phyloP scores from a whole-genome alignment of 2,329 filamentous ascomycete genomes.

The Alternaria gansuensis region DNA sequence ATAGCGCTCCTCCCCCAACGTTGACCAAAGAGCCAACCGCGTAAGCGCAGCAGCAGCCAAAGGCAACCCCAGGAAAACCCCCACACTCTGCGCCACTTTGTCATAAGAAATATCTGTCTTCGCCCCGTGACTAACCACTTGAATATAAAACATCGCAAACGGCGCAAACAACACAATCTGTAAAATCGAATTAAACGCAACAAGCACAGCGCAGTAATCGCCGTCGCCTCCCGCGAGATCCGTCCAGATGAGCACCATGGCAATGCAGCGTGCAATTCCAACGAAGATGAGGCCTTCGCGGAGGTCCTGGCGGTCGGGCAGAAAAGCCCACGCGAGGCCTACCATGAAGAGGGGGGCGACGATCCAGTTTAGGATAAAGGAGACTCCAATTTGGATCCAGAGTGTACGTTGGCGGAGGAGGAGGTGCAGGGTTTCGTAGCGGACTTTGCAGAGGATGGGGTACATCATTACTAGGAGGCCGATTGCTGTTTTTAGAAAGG shows the following conservation, averaged over 20 bases:
- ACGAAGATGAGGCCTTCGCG: constrained; percentile 79
- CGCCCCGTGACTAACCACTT: constrained; percentile 67
- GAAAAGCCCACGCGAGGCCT: constrained; percentile 69
- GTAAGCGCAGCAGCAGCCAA: constrained; percentile 82
- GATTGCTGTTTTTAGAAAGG: constrained; percentile 63
- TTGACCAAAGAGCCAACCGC: constrained; percentile 66
- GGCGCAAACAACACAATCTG: constrained; percentile 61
- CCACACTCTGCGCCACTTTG: constrained; percentile 79
- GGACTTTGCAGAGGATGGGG: constrained; percentile 87
- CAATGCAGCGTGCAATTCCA: constrained; percentile 84
- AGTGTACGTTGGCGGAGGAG: constrained; percentile 68
- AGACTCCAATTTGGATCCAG: constrained; percentile 83
- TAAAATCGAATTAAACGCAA: constrained; percentile 59
- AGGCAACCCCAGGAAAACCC: constrained; percentile 83
- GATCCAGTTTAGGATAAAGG: constrained; percentile 82
- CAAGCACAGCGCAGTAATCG: constrained; percentile 77
- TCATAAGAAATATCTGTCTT: constrained; percentile 65
- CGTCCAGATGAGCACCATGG: constrained; percentile 88
- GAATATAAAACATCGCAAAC: constrained; percentile 64
- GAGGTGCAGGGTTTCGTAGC: constrained; percentile 76
- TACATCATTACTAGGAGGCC: constrained; percentile 94
- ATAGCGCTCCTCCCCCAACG: constrained; percentile 69
- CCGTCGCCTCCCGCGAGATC: constrained; percentile 76
- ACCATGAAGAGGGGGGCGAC: constrained; percentile 85
- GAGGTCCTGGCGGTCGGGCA: constrained; percentile 57